phyloP scores from a whole-genome alignment of 225 moss, liverwort and hornwort species.

The Pseudoscleropodium purum region DNA sequence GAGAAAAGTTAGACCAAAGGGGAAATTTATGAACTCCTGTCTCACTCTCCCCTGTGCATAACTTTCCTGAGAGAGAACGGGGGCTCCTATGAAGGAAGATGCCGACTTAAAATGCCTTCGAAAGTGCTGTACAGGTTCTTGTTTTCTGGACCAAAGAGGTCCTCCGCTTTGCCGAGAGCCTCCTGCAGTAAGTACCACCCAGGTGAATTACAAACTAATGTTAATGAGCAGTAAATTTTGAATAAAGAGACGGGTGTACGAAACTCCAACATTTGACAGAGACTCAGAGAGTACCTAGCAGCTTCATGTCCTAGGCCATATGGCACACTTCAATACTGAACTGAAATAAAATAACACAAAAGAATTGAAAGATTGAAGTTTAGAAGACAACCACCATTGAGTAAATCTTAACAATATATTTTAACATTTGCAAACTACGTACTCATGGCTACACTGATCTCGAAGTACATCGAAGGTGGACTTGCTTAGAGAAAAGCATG shows the following conservation, averaged over 20 bases:
- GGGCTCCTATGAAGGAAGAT: constrained; percentile 40
- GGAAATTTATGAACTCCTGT: neutral
- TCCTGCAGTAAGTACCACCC: constrained; percentile 32
- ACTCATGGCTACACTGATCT: neutral
- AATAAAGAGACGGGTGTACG: neutral
- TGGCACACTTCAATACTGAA: neutral
- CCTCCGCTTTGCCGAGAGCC: constrained; percentile 58
- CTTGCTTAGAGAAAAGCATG: neutral
- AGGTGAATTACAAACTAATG: neutral
- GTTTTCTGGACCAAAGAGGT: constrained; percentile 75
- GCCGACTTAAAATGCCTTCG: constrained; percentile 76
- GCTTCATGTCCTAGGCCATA: neutral
- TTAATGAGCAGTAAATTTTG: neutral
- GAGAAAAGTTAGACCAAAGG: too few species aligned
- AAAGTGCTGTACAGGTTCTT: constrained; percentile 64
- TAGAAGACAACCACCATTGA: neutral
- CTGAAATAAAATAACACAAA: neutral
- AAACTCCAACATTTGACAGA: neutral
- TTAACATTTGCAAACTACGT: neutral
- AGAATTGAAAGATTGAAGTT: neutral
- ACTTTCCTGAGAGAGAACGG: neutral
- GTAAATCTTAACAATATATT: neutral
- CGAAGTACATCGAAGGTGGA: neutral
- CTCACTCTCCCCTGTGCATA: neutral
- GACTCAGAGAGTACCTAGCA: neutral